phyloP scores from a whole-genome alignment of 257 asterid genomes.

The Plantago major region DNA sequence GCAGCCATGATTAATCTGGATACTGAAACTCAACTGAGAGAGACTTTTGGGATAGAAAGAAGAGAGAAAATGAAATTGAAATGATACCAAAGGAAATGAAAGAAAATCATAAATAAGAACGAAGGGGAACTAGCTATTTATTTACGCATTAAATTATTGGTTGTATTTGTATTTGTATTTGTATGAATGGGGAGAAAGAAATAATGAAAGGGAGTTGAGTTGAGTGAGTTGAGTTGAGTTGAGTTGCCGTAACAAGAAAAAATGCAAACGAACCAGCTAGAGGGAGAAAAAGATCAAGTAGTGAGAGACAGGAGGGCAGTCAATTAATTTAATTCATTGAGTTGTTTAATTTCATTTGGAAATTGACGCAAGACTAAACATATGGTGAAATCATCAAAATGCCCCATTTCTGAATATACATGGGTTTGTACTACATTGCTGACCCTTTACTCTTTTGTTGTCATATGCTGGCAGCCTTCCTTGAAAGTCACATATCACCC shows the following conservation, averaged over 20 bases:
- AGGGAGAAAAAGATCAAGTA: constrained; percentile 8
- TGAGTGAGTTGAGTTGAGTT: neutral
- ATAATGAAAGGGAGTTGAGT: too few species aligned
- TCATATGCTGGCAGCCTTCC: constrained; percentile 35
- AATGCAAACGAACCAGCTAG: neutral
- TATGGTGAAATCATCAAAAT: constrained; percentile 13
- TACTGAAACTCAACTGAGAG: constrained; percentile 5
- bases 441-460: constrained; percentile 39
- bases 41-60: constrained; percentile 9
- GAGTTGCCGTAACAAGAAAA: neutral
- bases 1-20: constrained; percentile 3
- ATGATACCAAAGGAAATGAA: too few species aligned
- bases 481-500: constrained; percentile 41
- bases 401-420: neutral
- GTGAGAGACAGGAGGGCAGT: constrained; percentile 8
- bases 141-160: too few species aligned
- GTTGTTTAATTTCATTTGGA: constrained; percentile 13
- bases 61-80: too few species aligned
- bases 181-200: too few species aligned
- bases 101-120: too few species aligned
- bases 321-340: too few species aligned
- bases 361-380: constrained; percentile 14
- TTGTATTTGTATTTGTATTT: too few species aligned
- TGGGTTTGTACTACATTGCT: constrained; percentile 25
- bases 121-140: too few species aligned